Evolutionary conservation across 108 stramenopile genomes (phyloP).

Genomic region (Nitzschia inconspicua): DNA sequence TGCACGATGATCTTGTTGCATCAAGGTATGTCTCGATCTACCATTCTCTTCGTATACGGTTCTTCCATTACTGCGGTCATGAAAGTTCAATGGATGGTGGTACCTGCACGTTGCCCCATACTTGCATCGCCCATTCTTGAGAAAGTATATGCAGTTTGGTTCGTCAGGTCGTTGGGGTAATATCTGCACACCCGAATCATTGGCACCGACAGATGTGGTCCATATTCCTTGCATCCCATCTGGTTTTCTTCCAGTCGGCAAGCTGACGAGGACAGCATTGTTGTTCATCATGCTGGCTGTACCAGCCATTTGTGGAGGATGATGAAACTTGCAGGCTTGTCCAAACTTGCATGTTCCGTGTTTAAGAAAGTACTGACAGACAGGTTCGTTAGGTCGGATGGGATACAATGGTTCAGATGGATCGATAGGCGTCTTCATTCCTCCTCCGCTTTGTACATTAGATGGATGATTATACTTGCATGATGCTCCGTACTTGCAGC

Average conservation of each 20-base stretch:
- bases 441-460: slow-evolving; percentile 86
- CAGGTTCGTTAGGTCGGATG: slow-evolving; percentile 76
- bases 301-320: slow-evolving; percentile 54
- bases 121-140: slow-evolving; percentile 87
- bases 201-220: slow-evolving; percentile 1
- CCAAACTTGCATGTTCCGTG: slow-evolving; percentile 93
- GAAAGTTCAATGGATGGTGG: slow-evolving; percentile 78
- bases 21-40: not conserved
- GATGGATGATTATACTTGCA: slow-evolving; percentile 91
- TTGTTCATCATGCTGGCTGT: not conserved
- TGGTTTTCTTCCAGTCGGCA: slow-evolving; percentile 12
- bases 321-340: slow-evolving; percentile 89
- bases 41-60: not conserved
- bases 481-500: slow-evolving; percentile 89
- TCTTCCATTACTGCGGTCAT: slow-evolving; percentile 4
- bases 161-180: slow-evolving; percentile 83
- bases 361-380: slow-evolving; percentile 90
- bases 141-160: slow-evolving; percentile 87
- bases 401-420: slow-evolving; percentile 84
- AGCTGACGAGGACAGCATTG: not conserved
- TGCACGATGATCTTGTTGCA: not conserved
- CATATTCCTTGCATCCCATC: slow-evolving; percentile 22
- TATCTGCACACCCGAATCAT: slow-evolving; percentile 29
- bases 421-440: slow-evolving; percentile 64
- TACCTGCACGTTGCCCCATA: slow-evolving; percentile 90